Evolutionary conservation across 192 early-diverging fungal genomes (phyloP).

Genomic region (Spinellus fusiger): DNA sequence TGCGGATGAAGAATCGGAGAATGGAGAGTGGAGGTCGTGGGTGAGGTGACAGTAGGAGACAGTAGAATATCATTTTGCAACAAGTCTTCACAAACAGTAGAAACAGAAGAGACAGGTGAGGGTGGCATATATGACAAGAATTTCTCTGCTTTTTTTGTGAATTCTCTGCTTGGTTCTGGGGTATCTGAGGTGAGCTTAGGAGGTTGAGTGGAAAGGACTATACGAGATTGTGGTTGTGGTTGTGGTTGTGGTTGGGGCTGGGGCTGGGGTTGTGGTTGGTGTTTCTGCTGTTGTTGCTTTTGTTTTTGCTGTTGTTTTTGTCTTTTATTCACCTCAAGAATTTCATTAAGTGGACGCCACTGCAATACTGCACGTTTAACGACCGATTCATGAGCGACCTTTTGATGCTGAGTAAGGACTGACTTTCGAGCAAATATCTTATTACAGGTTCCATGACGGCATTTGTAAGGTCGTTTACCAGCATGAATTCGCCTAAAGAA

Average conservation of each 20-base stretch:
- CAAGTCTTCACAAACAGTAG: not conserved
- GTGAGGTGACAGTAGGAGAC: not conserved
- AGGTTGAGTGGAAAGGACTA: not conserved
- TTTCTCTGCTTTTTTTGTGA: no score
- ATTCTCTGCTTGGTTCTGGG: not conserved
- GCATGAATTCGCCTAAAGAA: conserved; percentile 32
- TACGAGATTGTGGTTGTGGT: not conserved
- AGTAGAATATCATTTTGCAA: not conserved
- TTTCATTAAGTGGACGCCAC: conserved; percentile 32
- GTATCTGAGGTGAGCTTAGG: not conserved
- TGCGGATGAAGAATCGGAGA: no score
- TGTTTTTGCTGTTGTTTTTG: not conserved
- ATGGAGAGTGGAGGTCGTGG: no score
- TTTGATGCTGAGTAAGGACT: conserved; percentile 40
- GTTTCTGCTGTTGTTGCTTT: not conserved
- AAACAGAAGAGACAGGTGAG: not conserved
- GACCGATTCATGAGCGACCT: conserved; percentile 13
- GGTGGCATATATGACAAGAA: not conserved
- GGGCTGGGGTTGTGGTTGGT: not conserved
- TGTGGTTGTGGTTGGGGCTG: not conserved
- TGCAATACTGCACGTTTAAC: conserved; percentile 14
- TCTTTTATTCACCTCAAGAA: not conserved
- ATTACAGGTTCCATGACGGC: conserved; percentile 20
- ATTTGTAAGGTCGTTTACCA: conserved; percentile 35
- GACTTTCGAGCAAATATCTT: conserved; percentile 50